Base-by-base conservation (phyloP, 495 filamentous ascomycete genomes). In the Penicillium goetzii region DNA sequence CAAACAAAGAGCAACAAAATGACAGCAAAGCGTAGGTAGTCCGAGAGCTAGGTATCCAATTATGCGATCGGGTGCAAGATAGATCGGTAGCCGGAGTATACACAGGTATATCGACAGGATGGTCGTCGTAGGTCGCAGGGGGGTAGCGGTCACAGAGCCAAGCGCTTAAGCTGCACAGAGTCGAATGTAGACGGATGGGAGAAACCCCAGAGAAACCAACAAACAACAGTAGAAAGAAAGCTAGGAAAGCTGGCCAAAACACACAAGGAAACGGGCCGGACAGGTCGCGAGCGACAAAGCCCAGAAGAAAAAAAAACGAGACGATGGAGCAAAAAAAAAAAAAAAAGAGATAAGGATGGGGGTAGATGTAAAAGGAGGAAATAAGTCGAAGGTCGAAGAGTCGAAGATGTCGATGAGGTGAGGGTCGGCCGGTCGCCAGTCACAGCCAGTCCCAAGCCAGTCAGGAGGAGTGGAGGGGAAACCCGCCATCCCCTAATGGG, bases 381-480 rank as follows among this genome's bases (percentile, higher is more conserved):
- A 17, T 28, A 53, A 28, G 25, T 53, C 50, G 25, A 30, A 21
- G 30, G 50, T 53, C 50, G 43, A 19, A 43, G 41, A 43, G 41
- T 43, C 41, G n/a, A 47, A 47, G 43, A 47, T 47, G 21, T 21
- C 43, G 21, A 47, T 58, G 41, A 50, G 57, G 43, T 25, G 58
- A 25, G 50, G 45, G 43, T n/a, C n/a, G n/a, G n/a, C n/a, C n/a
- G n/a, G n/a, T 23, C 36, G 49, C 36, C 32, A 41, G 64, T 45
- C 61, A 63, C 65, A 47, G 67, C 58, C 62, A 62, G 60, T 55
- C 54, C 54, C 45, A 53, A 40, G 25, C 36, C 41, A 55, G 30
- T 38, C 32, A 25, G 47, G 52, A 36, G 32, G 33, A 71, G 70
- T 68, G 69, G 75, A 68, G 71, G 74, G 72, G 73, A 67, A 63